Percentiles rank a stretch among this genome's conserved stretches.
These are phyloP conservation scores for Isochrysis galbana DNA, from an alignment of 78 protist species.

Conservation along the genomic window DNA sequence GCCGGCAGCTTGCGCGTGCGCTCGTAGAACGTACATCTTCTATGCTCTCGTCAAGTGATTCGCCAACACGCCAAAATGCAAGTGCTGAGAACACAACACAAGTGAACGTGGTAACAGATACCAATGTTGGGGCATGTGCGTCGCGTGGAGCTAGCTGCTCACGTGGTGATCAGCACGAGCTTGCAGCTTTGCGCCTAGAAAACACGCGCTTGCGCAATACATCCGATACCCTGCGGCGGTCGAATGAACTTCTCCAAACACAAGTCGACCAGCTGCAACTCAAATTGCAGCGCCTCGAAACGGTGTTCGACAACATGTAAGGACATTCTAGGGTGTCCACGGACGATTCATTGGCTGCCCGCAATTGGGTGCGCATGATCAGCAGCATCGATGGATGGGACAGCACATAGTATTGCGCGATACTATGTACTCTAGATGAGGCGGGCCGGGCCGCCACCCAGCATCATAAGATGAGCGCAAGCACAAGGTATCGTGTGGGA, in stretches of 20 bases:
- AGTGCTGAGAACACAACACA: too few relatives aligned
- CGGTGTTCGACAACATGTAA: neutral
- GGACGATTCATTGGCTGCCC: too few relatives aligned
- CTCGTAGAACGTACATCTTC: neutral
- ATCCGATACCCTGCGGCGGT: neutral
- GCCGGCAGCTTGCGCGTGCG: neutral
- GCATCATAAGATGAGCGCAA: too few relatives aligned
- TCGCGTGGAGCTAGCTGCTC: neutral
- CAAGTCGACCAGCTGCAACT: neutral
- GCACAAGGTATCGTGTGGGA: too few relatives aligned
- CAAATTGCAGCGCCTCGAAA: constrained; percentile 6
- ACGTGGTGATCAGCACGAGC: neutral
- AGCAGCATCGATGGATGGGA: too few relatives aligned
- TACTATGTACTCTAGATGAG: too few relatives aligned
- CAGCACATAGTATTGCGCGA: too few relatives aligned
- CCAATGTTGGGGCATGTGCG: neutral
- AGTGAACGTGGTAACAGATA: too few relatives aligned
- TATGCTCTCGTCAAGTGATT: neutral
- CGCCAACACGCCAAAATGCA: too few relatives aligned
- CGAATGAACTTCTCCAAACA: neutral
- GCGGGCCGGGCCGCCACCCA: too few relatives aligned
- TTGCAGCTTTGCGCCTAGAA: neutral
- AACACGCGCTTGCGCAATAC: neutral
- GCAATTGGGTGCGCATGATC: too few relatives aligned
- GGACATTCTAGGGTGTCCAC: too few relatives aligned